phyloP scores from a whole-genome alignment of 83 land plant genomes.

The Picea abies region DNA sequence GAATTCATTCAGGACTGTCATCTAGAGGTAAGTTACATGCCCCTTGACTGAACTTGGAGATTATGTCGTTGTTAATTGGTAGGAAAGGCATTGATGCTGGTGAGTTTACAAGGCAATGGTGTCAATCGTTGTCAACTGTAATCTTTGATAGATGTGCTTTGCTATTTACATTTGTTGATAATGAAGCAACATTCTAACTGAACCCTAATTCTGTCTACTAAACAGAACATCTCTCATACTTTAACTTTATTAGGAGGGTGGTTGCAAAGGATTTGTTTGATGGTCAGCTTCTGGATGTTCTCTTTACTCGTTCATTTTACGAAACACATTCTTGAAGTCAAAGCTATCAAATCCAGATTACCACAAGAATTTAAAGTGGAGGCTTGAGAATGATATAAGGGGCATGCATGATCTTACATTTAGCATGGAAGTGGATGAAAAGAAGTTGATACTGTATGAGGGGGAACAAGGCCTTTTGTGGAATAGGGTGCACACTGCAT shows the following conservation, averaged over 20 bases:
- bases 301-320: slow-evolving; percentile 98
- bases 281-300: slow-evolving; percentile 97
- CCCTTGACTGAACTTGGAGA: neutral
- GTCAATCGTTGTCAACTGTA: slow-evolving; percentile 88
- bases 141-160: slow-evolving; percentile 97
- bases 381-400: slow-evolving; percentile 98
- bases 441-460: slow-evolving; percentile 96
- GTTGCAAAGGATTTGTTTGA: slow-evolving; percentile 99
- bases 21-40: neutral
- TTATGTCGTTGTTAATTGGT: neutral
- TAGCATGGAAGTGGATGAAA: slow-evolving; percentile 99
- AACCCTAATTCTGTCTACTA: slow-evolving; percentile 98
- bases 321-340: slow-evolving; percentile 94
- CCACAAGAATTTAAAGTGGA: slow-evolving; percentile 94
- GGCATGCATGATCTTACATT: slow-evolving; percentile 91
- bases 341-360: slow-evolving; percentile 98
- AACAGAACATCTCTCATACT: slow-evolving; percentile 99
- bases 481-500: slow-evolving; percentile 32
- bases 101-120: slow-evolving; percentile 99
- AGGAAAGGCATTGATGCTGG: slow-evolving; percentile 99
- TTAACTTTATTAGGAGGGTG: slow-evolving; percentile 99
- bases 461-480: slow-evolving; percentile 47
- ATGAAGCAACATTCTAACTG: slow-evolving; percentile 98
- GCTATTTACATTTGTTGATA: slow-evolving; percentile 96
- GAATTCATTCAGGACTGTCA: neutral